Percentiles rank a stretch among this genome's conserved stretches.
Evolutionary conservation across 169 alveolate species (phyloP).

Genomic region (Plasmodium coatneyi): DNA sequence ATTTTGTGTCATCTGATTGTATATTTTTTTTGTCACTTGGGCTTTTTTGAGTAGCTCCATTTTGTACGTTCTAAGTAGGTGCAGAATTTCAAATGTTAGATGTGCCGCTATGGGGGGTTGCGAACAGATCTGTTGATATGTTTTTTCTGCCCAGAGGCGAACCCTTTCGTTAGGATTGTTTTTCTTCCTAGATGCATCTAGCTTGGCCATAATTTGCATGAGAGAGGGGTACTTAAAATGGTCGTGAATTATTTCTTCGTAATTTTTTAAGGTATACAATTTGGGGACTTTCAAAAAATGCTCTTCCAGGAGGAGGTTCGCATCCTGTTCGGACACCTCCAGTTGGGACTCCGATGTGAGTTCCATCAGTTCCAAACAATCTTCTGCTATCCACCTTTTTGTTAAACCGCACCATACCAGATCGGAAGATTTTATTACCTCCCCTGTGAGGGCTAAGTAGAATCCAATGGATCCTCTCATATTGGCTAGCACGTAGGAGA

Average conservation of each 20-base stretch:
- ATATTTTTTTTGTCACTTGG: constrained; percentile 50
- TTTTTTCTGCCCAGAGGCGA: constrained; percentile 54
- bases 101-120: constrained; percentile 73
- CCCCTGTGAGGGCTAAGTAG: constrained; percentile 82
- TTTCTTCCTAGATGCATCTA: constrained; percentile 46
- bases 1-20: constrained; percentile 54
- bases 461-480: constrained; percentile 83
- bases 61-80: constrained; percentile 58
- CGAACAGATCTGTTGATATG: constrained; percentile 35
- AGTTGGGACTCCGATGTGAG: constrained; percentile 74
- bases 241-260: constrained; percentile 72
- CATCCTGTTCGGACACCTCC: constrained; percentile 77
- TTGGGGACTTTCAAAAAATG: constrained; percentile 67
- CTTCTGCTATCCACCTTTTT: constrained; percentile 82
- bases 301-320: constrained; percentile 61
- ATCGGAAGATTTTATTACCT: constrained; percentile 76
- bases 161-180: constrained; percentile 9
- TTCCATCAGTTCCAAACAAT: constrained; percentile 78
- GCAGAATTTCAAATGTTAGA: constrained; percentile 57
- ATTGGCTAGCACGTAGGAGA: constrained; percentile 77
- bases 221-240: constrained; percentile 69
- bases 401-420: constrained; percentile 83
- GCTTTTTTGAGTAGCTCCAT: constrained; percentile 58
- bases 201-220: constrained; percentile 24
- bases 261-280: constrained; percentile 66